Evolutionary conservation across 208 protist species (phyloP), one percentile per base, ranked within the genome.

Genomic region (Leishmania aethiopica): DNA sequence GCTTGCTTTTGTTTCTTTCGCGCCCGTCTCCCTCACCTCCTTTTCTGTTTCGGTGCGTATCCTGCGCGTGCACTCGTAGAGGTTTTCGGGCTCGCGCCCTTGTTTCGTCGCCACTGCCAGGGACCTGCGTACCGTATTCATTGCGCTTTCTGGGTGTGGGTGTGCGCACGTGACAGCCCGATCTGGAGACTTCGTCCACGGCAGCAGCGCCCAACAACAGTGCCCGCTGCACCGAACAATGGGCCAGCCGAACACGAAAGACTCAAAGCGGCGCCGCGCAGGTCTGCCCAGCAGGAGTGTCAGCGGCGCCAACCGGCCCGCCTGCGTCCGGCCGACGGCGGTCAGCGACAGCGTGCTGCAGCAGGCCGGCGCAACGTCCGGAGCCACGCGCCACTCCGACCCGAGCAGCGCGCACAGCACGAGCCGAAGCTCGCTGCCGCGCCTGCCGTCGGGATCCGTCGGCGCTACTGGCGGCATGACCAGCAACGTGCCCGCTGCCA

Each of bases 181-280:
- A 15, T 45, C 40, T 22, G 42, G 45, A 13, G 45, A 64, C 51
- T 13, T 62, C 73, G 19, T 42, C 53, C 51, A 47, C 73, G 51
- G 45, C 7, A 25, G 25, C 3, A 15, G 22, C 8, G 22, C 8
- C 25, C 73, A 79, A 51, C 51, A 22, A 42, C 25, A 45, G 0
- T 53, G 10, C 42, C 5, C 40, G 59, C 35, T 13, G n/a, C 77
- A 71, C 47, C 32, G 10, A 3, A 25, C n/a, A 4, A 96, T 96
- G 92, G 92, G 92, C 3, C 92, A 96, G 82, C 84, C 84, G 22
- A 93, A 92, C 76, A 85, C 84, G 3, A 96, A 92, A 82, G 92
- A 95, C 57, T 64, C 81, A 19, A 93, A 90, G 77, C 81, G 82
- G 8, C 87, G 75, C 72, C 70, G 57, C 40, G 70, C 76, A 51